phyloP scores from a whole-genome alignment of 805 yeast species.

The Pichia sporocuriosa region DNA sequence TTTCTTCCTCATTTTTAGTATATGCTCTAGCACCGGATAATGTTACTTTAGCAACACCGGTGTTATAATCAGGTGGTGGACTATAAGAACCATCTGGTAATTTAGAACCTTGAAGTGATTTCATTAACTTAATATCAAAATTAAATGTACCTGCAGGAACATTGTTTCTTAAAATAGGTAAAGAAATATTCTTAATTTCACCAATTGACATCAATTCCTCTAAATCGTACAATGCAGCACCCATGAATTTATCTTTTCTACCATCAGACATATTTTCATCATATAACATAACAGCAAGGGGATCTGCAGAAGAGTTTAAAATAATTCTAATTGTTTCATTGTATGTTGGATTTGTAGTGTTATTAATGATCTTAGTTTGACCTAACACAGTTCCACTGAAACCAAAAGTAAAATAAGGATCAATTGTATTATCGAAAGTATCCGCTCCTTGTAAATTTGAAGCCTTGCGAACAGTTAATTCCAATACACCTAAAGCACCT shows the following conservation, averaged over 20 bases:
- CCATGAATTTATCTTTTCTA: constrained; percentile 72
- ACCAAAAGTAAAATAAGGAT: constrained; percentile 80
- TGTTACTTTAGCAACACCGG: constrained; percentile 79
- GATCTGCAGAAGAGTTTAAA: constrained; percentile 71
- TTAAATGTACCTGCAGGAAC: constrained; percentile 71
- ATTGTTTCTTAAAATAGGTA: constrained; percentile 70
- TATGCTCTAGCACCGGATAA: constrained; percentile 56
- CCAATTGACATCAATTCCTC: constrained; percentile 53
- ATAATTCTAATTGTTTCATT: constrained; percentile 70
- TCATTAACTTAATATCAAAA: constrained; percentile 69
- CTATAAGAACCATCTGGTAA: constrained; percentile 75
- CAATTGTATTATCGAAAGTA: constrained; percentile 70
- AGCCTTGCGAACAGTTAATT: constrained; percentile 61
- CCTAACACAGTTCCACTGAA: constrained; percentile 54
- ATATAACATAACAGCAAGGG: constrained; percentile 60
- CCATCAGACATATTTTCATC: constrained; percentile 65
- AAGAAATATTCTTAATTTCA: constrained; percentile 40
- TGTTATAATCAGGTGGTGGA: constrained; percentile 87
- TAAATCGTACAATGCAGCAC: constrained; percentile 67
- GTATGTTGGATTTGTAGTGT: constrained; percentile 75
- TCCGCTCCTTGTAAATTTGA: constrained; percentile 62
- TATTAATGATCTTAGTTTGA: constrained; percentile 58
- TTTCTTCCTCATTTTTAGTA: constrained; percentile 34
- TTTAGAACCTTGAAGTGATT: constrained; percentile 56
- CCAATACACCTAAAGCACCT: constrained; percentile 82